Evolutionary conservation across 306 rosid genomes (phyloP), one percentile per base, ranked within the genome.

Genomic region (Vigna hirtella): DNA sequence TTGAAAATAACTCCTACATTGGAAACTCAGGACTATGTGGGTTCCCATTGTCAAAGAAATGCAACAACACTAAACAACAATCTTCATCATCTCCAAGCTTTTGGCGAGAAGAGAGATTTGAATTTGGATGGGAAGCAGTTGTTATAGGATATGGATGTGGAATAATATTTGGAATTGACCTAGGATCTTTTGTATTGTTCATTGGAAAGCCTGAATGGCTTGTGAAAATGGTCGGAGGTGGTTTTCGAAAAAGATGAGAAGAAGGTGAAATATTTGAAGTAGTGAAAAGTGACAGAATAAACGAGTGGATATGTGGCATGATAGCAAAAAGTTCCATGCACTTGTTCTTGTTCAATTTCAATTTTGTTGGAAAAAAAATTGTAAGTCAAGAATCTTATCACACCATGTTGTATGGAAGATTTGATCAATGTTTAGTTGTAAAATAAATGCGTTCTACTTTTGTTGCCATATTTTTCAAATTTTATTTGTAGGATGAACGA

Each of bases 131-230:
- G 89, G 62, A 84, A 50, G 32, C 61, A 9, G 74, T 79, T 26
- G 73, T 74, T 1, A 43, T 76, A 8, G 86, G 85, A 61, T 87
- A 81, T 68, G 88, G 81, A 72, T 82, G 85, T 79, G 85, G 83
- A 73, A 15, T 64, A 9, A 70, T 81, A 7, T n/a, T 83, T 59
- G 83, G 86, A 70, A 12, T 81, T 6, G 58, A 77, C 0, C 0
- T 75, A 1, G 86, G 83, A 74, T 66, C 57, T 40, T 0, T 42
- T 30, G 26, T 87, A 17, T 28, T 84, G 38, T 26, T 9, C 1
- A 36, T 36, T 5, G 69, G 68, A 34, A 78, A 50, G 38, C 38
- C 7, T 34, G 38, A 34, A 34, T 34, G 7, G 38, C 6, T 34
- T 34, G 6, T 34, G 7, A 30, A 4, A 30, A 30, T 30, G 32